Percentiles rank a stretch among this genome's conserved stretches.
These are phyloP conservation scores for Flaveria linearis DNA, from an alignment of 129 eudicot species.

Conservation along the genomic window DNA sequence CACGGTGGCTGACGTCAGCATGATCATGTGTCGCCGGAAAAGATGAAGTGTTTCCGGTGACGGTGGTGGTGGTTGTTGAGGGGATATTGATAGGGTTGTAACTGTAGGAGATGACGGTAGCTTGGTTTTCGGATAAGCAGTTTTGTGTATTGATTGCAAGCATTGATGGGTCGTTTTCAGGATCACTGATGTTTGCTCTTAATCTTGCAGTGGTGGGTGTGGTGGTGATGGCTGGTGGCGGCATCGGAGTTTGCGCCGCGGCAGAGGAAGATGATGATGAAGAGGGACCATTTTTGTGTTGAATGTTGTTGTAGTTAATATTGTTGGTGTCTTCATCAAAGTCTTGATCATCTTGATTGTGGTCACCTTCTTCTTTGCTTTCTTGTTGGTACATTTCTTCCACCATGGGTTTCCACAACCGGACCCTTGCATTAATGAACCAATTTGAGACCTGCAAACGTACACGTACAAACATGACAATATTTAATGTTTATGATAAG, in stretches of 20 bases:
- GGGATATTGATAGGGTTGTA: conserved; percentile 1
- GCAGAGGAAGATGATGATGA: conserved; percentile 33
- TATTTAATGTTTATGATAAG: not conserved
- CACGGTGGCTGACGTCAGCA: conserved; percentile 29
- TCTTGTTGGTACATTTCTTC: conserved; percentile 98
- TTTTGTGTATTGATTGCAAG: conserved; percentile 52
- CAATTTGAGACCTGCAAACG: conserved; percentile 88
- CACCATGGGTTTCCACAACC: conserved; percentile 99
- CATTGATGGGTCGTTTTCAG: conserved; percentile 60
- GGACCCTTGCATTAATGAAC: conserved; percentile 99
- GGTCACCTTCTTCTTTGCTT: conserved; percentile 50
- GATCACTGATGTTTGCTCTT: conserved; percentile 51
- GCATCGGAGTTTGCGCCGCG: conserved; percentile 63
- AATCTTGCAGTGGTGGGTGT: conserved; percentile 29
- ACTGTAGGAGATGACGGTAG: conserved; percentile 3
- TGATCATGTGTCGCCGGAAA: conserved; percentile 22
- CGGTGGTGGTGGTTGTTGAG: conserved; percentile 18
- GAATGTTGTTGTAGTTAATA: conserved; percentile 18
- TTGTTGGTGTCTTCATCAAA: conserved; percentile 18
- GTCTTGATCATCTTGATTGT: conserved; percentile 16
- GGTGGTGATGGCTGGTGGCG: conserved; percentile 29
- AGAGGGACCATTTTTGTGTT: conserved; percentile 38
- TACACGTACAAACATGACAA: not conserved
- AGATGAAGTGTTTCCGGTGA: not conserved
- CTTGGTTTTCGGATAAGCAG: conserved; percentile 51